Evolutionary conservation across 495 filamentous ascomycete genomes (phyloP).

Genomic region (Aspergillus hancockii): DNA sequence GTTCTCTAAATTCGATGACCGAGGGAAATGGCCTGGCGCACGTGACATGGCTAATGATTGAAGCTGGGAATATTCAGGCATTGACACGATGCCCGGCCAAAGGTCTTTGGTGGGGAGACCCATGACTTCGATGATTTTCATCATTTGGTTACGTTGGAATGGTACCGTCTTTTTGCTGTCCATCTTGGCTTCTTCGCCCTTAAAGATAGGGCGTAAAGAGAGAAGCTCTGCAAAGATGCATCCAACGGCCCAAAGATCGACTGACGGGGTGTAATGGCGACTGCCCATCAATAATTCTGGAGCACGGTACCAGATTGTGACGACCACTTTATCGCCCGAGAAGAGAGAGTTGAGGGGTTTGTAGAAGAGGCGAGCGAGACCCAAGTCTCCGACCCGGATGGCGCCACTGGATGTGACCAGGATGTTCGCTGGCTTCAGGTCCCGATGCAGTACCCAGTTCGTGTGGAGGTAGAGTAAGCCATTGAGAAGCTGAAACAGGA

Average conservation of each 20-base stretch:
- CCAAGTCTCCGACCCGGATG: slow-evolving; percentile 92
- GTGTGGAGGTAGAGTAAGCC: slow-evolving; percentile 92
- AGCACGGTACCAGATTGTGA: slow-evolving; percentile 99
- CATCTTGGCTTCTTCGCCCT: slow-evolving; percentile 98
- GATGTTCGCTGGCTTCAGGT: slow-evolving; percentile 97
- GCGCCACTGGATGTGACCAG: slow-evolving; percentile 91
- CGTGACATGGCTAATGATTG: slow-evolving; percentile 57
- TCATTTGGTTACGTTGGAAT: slow-evolving; percentile 98
- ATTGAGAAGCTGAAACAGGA: slow-evolving; percentile 92
- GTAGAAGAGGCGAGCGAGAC: slow-evolving; percentile 88
- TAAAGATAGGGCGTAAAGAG: slow-evolving; percentile 92
- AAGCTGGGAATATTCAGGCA: slow-evolving; percentile 80
- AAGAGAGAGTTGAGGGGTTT: slow-evolving; percentile 90
- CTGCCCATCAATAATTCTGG: slow-evolving; percentile 90
- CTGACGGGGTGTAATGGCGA: slow-evolving; percentile 91
- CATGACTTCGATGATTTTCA: slow-evolving; percentile 95
- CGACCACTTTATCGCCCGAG: slow-evolving; percentile 95
- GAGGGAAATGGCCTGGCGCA: slow-evolving; percentile 39
- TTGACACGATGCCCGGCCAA: slow-evolving; percentile 79
- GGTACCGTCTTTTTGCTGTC: slow-evolving; percentile 95
- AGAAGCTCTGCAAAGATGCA: slow-evolving; percentile 97
- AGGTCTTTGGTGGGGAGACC: slow-evolving; percentile 84
- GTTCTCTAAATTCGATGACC: slow-evolving; percentile 56
- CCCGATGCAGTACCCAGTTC: slow-evolving; percentile 96
- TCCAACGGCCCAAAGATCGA: slow-evolving; percentile 96